A percentile compares a stretch with the other conserved stretches of the same genome.
Conservation (phyloP, 2,329 filamentous ascomycete genomes). For the Lachnellula suecica region DNA sequence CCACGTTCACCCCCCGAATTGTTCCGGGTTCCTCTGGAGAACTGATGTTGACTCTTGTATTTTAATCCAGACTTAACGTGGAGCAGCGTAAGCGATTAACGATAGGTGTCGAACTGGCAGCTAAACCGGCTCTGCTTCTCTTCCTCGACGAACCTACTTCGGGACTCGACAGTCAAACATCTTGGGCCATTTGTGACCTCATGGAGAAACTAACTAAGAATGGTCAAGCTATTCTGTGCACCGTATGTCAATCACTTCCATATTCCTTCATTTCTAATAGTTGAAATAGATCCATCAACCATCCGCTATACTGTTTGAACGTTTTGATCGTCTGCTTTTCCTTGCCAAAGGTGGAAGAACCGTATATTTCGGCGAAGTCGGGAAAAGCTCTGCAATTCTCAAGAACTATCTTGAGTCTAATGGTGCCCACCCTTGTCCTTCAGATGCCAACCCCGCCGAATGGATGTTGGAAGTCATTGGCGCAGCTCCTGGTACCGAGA, state of each 20-base stretch:
- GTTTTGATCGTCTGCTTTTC: constrained; percentile 80
- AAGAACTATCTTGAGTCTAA: constrained; percentile 74
- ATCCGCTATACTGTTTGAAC: constrained; percentile 88
- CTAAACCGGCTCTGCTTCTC: constrained; percentile 83
- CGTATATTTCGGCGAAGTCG: constrained; percentile 80
- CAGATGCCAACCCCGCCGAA: constrained; percentile 76
- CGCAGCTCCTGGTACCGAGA: constrained; percentile 56
- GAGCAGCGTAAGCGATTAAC: constrained; percentile 76
- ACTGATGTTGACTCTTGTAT: too few relatives aligned
- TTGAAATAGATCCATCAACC: constrained; percentile 77
- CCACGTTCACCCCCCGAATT: too few relatives aligned
- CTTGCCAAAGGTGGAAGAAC: constrained; percentile 72
- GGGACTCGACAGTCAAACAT: constrained; percentile 88
- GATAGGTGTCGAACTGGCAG: constrained; percentile 91
- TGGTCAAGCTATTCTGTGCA: constrained; percentile 89
- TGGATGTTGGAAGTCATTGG: constrained; percentile 70
- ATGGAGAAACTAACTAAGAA: constrained; percentile 85
- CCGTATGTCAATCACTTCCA: constrained; percentile 35
- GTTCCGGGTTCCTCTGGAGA: too few relatives aligned
- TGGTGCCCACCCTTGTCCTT: constrained; percentile 62
- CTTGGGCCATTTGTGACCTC: constrained; percentile 85
- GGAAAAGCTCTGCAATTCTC: constrained; percentile 65
- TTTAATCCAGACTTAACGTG: constrained; percentile 66
- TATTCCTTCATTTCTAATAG: constrained; percentile 2
- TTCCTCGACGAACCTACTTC: constrained; percentile 95